These are phyloP conservation scores for Fraxinus floribunda DNA, from an alignment of 305 asterid genomes.

Conservation along the genomic window DNA sequence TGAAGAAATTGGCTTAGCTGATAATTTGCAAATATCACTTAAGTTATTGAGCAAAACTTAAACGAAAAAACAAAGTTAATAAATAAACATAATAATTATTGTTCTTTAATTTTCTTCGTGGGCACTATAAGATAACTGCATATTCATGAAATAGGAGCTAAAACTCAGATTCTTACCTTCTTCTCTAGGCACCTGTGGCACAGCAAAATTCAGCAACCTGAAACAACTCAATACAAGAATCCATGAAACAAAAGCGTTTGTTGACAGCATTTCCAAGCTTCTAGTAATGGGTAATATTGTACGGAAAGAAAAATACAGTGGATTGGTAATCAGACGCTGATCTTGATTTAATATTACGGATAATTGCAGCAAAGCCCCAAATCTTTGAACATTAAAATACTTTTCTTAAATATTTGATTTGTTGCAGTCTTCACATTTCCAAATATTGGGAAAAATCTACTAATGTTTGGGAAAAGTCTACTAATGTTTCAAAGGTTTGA, in stretches of 20 bases:
- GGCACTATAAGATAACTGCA: background rate
- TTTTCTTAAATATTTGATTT: too few relatives aligned
- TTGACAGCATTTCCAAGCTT: conserved; percentile 30
- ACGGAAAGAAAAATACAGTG: background rate
- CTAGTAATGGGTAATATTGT: conserved; percentile 7
- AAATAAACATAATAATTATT: background rate
- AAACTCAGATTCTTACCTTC: conserved; percentile 40
- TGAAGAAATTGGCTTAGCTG: background rate
- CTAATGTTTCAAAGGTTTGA: too few relatives aligned
- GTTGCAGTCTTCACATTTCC: too few relatives aligned
- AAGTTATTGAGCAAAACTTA: background rate
- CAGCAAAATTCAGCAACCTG: conserved; percentile 30
- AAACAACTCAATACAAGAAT: conserved; percentile 28
- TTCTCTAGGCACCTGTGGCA: conserved; percentile 50
- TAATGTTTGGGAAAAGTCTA: too few relatives aligned
- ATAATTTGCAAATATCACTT: conserved; percentile 2
- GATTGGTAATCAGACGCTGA: background rate
- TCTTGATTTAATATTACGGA: background rate
- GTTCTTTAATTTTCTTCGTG: background rate
- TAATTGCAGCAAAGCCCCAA: too few relatives aligned
- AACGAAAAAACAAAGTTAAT: background rate
- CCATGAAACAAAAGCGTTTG: conserved; percentile 31
- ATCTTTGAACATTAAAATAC: too few relatives aligned
- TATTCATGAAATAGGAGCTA: background rate
- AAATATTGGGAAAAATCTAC: too few relatives aligned